A percentile compares a stretch with the other conserved stretches of the same genome.
phyloP scores from a whole-genome alignment of 2,329 filamentous ascomycete species.

The Beauveria medogensis region DNA sequence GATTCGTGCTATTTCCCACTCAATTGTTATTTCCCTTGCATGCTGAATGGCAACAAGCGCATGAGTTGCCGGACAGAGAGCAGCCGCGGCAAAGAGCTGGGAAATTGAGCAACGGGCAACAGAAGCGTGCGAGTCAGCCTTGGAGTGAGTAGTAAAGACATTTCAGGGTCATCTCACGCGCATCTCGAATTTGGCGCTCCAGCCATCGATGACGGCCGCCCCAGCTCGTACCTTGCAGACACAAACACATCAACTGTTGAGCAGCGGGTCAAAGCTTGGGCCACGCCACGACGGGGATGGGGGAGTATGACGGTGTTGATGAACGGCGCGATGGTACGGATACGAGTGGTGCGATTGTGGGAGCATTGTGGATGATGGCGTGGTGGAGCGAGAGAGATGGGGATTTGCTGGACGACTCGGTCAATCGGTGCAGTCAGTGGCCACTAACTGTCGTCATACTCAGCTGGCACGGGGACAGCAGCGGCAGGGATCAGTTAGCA shows the following conservation, averaged over 20 bases:
- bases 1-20: too few relatives aligned
- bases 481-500: background rate
- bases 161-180: background rate
- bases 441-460: slow-evolving; percentile 1
- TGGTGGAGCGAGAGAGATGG: background rate
- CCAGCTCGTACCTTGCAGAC: background rate
- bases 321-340: background rate
- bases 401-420: background rate
- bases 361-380: background rate
- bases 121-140: background rate
- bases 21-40: background rate
- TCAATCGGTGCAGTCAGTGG: background rate
- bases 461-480: background rate
- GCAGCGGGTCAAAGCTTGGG: background rate
- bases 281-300: background rate
- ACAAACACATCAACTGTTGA: background rate
- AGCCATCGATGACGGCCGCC: background rate
- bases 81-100: background rate
- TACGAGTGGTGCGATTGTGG: background rate
- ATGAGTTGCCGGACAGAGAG: background rate
- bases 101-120: background rate
- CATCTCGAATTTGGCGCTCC: background rate
- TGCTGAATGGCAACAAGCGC: background rate
- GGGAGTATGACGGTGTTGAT: background rate
- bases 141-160: too few relatives aligned